Evolutionary conservation across 1,284 basidiomycete genomes (phyloP).

Genomic region (Stygiomarasmius scandens): DNA sequence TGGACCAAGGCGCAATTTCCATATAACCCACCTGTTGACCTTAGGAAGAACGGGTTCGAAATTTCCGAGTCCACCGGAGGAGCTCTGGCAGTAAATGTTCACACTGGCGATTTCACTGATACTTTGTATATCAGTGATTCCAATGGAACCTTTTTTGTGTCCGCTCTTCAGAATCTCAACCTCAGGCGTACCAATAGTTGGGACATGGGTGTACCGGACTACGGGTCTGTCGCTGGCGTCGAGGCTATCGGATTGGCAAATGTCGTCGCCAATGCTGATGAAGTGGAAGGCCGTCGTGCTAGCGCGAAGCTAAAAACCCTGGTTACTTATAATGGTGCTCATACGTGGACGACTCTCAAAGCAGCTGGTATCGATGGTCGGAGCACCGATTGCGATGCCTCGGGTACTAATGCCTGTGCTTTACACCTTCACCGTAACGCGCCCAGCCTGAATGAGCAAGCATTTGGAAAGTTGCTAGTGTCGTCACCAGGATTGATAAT

Average conservation of each 20-base stretch:
- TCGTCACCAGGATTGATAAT: constrained; percentile 93
- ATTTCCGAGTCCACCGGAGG: constrained; percentile 93
- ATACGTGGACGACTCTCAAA: constrained; percentile 73
- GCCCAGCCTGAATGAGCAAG: too few species aligned
- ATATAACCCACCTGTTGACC: constrained; percentile 76
- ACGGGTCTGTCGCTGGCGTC: constrained; percentile 87
- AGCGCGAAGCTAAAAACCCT: constrained; percentile 72
- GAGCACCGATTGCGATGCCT: constrained; percentile 62
- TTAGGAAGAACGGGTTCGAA: constrained; percentile 92
- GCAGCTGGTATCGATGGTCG: constrained; percentile 67
- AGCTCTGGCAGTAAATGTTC: constrained; percentile 92
- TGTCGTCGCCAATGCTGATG: constrained; percentile 79
- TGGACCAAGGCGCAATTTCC: constrained; percentile 89
- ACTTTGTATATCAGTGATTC: constrained; percentile 94
- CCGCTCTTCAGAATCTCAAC: too few species aligned
- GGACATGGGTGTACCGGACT: constrained; percentile 87
- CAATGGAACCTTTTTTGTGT: constrained; percentile 95
- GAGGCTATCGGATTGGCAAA: constrained; percentile 95
- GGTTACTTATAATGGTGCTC: constrained; percentile 94
- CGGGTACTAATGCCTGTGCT: constrained; percentile 66
- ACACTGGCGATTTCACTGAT: constrained; percentile 75
- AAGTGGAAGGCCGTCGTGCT: constrained; percentile 70
- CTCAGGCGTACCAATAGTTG: constrained; percentile 92
- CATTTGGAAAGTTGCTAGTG: constrained; percentile 92
- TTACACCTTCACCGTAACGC: constrained; percentile 91